Base-by-base conservation (phyloP, 108 stramenopile genomes). In the Conticribra weissflogii region DNA sequence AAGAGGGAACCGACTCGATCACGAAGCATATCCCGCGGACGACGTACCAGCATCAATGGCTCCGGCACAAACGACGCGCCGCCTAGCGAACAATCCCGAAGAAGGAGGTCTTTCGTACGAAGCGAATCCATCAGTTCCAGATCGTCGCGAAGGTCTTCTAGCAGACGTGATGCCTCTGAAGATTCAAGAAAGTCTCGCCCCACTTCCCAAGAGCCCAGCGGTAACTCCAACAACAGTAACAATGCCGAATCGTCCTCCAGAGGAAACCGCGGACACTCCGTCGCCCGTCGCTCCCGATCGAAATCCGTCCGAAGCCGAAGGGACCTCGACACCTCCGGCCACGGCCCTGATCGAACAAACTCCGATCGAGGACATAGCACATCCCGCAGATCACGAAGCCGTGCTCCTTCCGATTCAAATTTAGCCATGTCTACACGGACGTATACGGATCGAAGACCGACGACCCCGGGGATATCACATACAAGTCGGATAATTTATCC, bases 1-100 rank as follows among this genome's bases (percentile, higher is more conserved):
- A 14, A 16, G 60, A 61, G 25, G 27, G 21, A 54, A 54, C 14
- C 17, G 31, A 24, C 27, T 56, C 27, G 62, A 29, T 47, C 60
- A 27, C 24, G 49, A 19, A 28, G 62, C 31, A 41, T 41, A 5
- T 41, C 36, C 36, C 36, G 36, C 36, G 5, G 8, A 12, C 36
- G 36, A 9, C 36, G 12, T 9, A 41, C 8, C 36, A 41, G 36
- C 12, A 41, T 41, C 12, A 12, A 12, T n/a, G n/a, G n/a, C n/a
- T n/a, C n/a, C n/a, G n/a, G n/a, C n/a, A n/a, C n/a, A n/a, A n/a
- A n/a, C n/a, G n/a, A n/a, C n/a, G n/a, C n/a, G n/a, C n/a, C n/a
- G n/a, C n/a, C n/a, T n/a, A n/a, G n/a, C n/a, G n/a, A n/a, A n/a
- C n/a, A n/a, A n/a, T n/a, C n/a, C n/a, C 36, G 12, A 41, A 9